phyloP scores from a whole-genome alignment of 768 basidiomycete genomes.

The Lactifluus pinguis region DNA sequence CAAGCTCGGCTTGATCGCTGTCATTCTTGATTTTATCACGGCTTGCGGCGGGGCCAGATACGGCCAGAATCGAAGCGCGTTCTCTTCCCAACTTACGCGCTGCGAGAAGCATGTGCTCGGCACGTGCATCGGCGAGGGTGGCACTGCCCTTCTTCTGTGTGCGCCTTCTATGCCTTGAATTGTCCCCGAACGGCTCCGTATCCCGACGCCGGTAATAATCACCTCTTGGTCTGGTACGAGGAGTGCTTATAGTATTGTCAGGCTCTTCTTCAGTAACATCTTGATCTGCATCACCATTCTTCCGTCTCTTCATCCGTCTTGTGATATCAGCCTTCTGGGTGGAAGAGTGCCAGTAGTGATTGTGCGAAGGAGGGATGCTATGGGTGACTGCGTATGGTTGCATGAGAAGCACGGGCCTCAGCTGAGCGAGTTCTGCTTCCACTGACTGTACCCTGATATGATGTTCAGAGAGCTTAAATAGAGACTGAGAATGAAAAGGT shows the following conservation, averaged over 20 bases:
- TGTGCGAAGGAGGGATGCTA: conserved; percentile 20
- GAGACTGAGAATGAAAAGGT: background rate
- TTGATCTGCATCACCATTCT: conserved; percentile 26
- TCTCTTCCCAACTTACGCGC: conserved; percentile 60
- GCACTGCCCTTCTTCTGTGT: conserved; percentile 25
- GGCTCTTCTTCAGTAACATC: conserved; percentile 19
- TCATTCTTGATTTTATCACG: conserved; percentile 28
- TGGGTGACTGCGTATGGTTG: conserved; percentile 34
- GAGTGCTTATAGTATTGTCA: conserved; percentile 22
- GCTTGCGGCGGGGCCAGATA: conserved; percentile 31
- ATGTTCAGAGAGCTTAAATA: conserved; percentile 48
- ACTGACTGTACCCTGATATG: conserved; percentile 45
- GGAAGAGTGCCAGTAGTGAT: conserved; percentile 20
- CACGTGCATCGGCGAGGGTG: conserved; percentile 52
- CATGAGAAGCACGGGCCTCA: conserved; percentile 63
- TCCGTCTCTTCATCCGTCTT: conserved; percentile 15
- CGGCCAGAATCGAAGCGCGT: conserved; percentile 45
- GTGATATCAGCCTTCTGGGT: background rate
- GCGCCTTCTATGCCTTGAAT: conserved; percentile 21
- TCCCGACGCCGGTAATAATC: conserved; percentile 20
- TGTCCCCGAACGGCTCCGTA: conserved; percentile 11
- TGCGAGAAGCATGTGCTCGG: conserved; percentile 63
- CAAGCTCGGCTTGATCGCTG: conserved; percentile 21
- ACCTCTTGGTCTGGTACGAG: conserved; percentile 13
- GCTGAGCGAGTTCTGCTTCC: conserved; percentile 53